Evolutionary conservation across 2,329 filamentous ascomycete species (phyloP).

Genomic region (Hypoxylon sp.): DNA sequence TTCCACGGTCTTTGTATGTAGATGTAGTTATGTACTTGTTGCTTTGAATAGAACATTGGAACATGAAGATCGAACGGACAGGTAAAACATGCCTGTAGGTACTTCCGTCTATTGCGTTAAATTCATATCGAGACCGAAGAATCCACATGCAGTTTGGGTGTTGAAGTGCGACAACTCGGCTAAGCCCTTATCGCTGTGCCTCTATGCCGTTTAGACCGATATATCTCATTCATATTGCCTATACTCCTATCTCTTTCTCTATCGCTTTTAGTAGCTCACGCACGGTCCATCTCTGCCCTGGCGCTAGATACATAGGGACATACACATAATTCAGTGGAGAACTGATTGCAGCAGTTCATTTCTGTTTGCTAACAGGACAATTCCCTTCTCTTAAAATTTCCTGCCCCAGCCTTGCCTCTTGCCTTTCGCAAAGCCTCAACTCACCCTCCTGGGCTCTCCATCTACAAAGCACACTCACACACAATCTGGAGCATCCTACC

Average conservation of each 20-base stretch:
- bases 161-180: not conserved
- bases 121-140: not conserved
- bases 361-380: slow-evolving; percentile 35
- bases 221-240: not conserved
- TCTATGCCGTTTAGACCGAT: not conserved
- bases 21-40: no score
- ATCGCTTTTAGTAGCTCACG: not conserved
- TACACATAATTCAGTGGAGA: no score
- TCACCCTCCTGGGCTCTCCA: not conserved
- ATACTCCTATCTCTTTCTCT: not conserved
- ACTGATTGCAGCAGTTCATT: not conserved
- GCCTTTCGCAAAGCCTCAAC: slow-evolving; percentile 35
- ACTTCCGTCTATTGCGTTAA: no score
- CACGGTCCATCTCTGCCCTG: not conserved
- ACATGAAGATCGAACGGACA: no score
- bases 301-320: no score
- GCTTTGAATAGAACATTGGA: no score
- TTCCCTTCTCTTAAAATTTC: slow-evolving; percentile 39
- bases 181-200: not conserved
- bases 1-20: not conserved
- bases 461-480: no score
- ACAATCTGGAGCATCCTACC: no score
- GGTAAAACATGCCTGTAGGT: no score
- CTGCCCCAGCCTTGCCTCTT: slow-evolving; percentile 32
- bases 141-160: not conserved